A percentile compares a stretch with the other conserved stretches of the same genome.
phyloP scores from a whole-genome alignment of 352 stramenopile species.

The Halophytophthora batemanensis region DNA sequence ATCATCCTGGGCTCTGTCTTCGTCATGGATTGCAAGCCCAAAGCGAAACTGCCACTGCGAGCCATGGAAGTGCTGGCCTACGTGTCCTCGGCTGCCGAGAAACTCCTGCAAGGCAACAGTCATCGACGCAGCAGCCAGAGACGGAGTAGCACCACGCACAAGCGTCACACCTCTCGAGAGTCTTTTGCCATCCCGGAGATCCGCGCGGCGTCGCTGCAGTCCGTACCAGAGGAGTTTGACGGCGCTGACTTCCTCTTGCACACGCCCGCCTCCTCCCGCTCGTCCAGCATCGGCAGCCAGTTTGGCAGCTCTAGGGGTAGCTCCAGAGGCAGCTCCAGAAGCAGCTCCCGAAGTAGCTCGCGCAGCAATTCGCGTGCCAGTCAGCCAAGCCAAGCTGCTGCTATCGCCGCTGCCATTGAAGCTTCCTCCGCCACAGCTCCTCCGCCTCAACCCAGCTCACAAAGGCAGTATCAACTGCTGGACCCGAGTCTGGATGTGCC shows the following conservation, averaged over 20 bases:
- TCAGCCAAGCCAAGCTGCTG: constrained; percentile 3
- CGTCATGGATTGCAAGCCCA: constrained; percentile 68
- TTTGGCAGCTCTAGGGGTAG: too few species aligned
- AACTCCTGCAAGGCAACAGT: constrained; percentile 38
- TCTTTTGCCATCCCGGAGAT: constrained; percentile 20
- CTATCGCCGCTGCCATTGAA: too few species aligned
- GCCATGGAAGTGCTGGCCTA: constrained; percentile 71
- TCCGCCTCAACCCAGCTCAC: not conserved
- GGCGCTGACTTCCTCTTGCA: constrained; percentile 25
- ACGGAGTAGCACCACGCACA: constrained; percentile 25
- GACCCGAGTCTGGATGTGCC: constrained; percentile 27
- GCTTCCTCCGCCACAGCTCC: constrained; percentile 3
- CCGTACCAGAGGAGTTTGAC: constrained; percentile 47
- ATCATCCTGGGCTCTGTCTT: constrained; percentile 80
- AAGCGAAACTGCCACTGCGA: constrained; percentile 40
- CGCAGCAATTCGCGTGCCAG: constrained; percentile 13
- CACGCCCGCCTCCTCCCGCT: constrained; percentile 18
- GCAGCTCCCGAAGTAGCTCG: too few species aligned
- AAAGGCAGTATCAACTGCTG: constrained; percentile 28
- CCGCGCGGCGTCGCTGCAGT: constrained; percentile 38
- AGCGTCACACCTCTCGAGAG: constrained; percentile 23
- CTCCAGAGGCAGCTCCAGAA: too few species aligned
- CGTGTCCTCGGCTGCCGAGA: constrained; percentile 47
- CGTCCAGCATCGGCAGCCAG: constrained; percentile 13
- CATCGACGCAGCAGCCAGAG: constrained; percentile 1